Base-by-base conservation (phyloP, 2,329 filamentous ascomycete species). In the Blumeria graminis region DNA sequence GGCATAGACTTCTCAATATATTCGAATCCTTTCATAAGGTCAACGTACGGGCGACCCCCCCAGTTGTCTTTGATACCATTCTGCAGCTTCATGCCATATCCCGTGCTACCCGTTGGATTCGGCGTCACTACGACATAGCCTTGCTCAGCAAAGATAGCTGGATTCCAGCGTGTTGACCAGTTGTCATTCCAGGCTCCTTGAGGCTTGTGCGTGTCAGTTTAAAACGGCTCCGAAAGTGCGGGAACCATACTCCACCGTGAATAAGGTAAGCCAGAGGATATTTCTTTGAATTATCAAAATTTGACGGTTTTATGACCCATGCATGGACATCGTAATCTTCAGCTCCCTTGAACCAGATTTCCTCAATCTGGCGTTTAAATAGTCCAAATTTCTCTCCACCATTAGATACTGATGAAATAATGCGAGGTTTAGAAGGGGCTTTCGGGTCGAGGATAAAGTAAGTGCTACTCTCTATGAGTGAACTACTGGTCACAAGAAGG, bases 21-120 rank as follows among this genome's bases (percentile, higher is more conserved):
- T 61, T 90, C 81, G 65, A 88, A 86, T 59, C 81, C 82, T 59
- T 81, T 79, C 33, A 84, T 84, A 16, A 95, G 73, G 65, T 95
- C 89, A 34, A 84, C 69, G 66, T 94, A 95, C 0, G 89, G 89
- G 39, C 78, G 74, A 5, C 86, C 86, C 60, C 88, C 89, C 89
- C 89, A 94, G 61, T 93, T 75, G 57, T 80, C 74, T 55, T 77
- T 73, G 64, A 95, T 94, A 0, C 79, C 82, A 65, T 94, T 80
- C 35, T 80, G 79, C 56, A 90, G 77, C 35, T 76, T 75, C 69
- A 90, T 83, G 5, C 87, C 87, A 63, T 88, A 94, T 3, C 86
- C 84, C 5, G 85, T 88, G 63, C 80, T 85, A 16, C 87, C 87
- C 0, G 86, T 92, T 8, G 85, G 85, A 66, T 94, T 94, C 9